A percentile compares a stretch with the other conserved stretches of the same genome.
phyloP scores from a whole-genome alignment of 2,329 filamentous ascomycete genomes.

The Chaetomiaceae sp. region DNA sequence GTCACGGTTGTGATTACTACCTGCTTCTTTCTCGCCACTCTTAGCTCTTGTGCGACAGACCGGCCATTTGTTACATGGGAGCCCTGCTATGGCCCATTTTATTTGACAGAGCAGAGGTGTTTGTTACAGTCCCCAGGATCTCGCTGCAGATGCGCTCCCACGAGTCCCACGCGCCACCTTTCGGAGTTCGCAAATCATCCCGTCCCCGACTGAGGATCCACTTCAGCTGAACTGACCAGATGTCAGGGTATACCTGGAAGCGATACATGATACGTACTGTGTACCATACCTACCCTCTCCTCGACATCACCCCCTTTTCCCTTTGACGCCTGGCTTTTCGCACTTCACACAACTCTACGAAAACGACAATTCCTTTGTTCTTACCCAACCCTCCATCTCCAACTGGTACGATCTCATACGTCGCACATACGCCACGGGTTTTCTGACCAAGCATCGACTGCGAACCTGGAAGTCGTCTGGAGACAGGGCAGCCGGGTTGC shows the following conservation, averaged over 20 bases:
- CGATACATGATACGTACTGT: background rate
- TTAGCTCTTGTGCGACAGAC: too few relatives aligned
- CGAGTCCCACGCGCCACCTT: background rate
- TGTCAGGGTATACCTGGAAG: background rate
- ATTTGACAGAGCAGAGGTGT: too few relatives aligned
- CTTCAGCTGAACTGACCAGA: background rate
- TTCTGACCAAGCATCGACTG: background rate
- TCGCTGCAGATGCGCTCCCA: background rate
- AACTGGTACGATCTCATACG: conserved; percentile 1
- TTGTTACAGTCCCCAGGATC: background rate
- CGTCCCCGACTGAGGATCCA: background rate
- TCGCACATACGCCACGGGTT: background rate
- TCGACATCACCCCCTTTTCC: background rate
- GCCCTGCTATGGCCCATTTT: too few relatives aligned
- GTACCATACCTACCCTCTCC: background rate
- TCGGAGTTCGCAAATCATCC: conserved; percentile 9
- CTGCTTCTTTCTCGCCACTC: too few relatives aligned
- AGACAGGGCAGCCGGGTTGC: background rate
- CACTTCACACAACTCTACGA: background rate
- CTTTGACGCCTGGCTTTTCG: background rate
- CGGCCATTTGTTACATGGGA: too few relatives aligned
- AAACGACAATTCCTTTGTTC: conserved; percentile 3
- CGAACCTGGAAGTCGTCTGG: background rate
- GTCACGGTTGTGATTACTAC: too few relatives aligned
- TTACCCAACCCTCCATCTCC: conserved; percentile 1